Evolutionary conservation across 2,329 filamentous ascomycete genomes (phyloP).

Genomic region (Mycosphaerella arachidis): DNA sequence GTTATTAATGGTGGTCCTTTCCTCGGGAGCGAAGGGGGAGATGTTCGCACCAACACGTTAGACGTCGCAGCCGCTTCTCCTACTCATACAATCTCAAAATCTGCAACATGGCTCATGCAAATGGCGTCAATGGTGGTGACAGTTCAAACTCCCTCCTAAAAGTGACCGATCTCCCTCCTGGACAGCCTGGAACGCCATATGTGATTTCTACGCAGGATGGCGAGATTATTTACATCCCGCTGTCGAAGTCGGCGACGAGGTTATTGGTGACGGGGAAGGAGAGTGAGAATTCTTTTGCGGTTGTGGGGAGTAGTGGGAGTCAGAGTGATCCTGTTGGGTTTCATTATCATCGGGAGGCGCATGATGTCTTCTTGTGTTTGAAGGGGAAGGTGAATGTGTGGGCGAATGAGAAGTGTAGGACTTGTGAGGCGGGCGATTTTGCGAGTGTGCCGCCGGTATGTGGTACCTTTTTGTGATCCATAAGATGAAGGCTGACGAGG

Average conservation of each 20-base stretch:
- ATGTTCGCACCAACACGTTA: no score
- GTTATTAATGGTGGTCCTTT: not conserved
- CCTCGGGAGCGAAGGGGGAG: no score
- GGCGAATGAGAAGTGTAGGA: slow-evolving; percentile 54
- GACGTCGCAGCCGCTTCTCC: not conserved
- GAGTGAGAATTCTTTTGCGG: slow-evolving; percentile 48
- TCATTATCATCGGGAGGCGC: slow-evolving; percentile 54
- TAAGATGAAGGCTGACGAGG: slow-evolving; percentile 3
- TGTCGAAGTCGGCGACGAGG: slow-evolving; percentile 50
- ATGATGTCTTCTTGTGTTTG: slow-evolving; percentile 55
- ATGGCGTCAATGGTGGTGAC: not conserved
- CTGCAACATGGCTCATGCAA: slow-evolving; percentile 1
- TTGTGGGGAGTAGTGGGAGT: slow-evolving; percentile 49
- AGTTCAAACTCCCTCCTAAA: not conserved
- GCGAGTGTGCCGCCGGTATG: slow-evolving; percentile 54
- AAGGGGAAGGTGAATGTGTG: slow-evolving; percentile 55
- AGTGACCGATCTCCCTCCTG: slow-evolving; percentile 16
- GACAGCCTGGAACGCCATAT: slow-evolving; percentile 22
- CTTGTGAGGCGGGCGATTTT: slow-evolving; percentile 54
- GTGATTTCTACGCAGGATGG: slow-evolving; percentile 38
- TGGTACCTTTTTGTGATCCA: not conserved
- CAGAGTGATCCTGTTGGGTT: slow-evolving; percentile 49
- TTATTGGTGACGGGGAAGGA: slow-evolving; percentile 51
- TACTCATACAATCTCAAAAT: not conserved
- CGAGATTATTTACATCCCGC: slow-evolving; percentile 50